Conservation (phyloP, 1,284 basidiomycete species). For the Hemileia vastatrix region DNA sequence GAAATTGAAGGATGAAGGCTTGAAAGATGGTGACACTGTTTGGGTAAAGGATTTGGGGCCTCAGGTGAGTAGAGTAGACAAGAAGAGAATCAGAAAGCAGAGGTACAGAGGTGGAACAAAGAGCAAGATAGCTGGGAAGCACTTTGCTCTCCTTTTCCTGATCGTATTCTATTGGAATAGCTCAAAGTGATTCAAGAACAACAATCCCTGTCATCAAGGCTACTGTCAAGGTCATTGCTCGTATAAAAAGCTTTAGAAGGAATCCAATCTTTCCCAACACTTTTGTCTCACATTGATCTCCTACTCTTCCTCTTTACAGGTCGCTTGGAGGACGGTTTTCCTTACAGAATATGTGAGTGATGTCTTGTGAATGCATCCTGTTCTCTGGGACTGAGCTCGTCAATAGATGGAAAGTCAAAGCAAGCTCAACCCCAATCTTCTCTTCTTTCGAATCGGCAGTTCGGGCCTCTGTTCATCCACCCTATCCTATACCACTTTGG, state of each 20-base stretch:
- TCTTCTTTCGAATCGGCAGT: slow-evolving; percentile 47
- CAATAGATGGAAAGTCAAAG: background rate
- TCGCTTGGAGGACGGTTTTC: slow-evolving; percentile 68
- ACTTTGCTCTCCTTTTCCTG: no score
- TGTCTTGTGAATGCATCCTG: background rate
- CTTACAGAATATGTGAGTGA: slow-evolving; percentile 70
- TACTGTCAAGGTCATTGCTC: no score
- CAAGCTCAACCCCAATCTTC: background rate
- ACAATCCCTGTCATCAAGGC: no score
- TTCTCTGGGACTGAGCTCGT: slow-evolving; percentile 17
- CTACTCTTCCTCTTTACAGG: background rate
- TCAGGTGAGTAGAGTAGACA: slow-evolving; percentile 54
- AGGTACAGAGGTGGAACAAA: no score
- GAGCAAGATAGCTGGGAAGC: no score
- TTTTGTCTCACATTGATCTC: no score
- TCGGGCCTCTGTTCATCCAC: slow-evolving; percentile 82
- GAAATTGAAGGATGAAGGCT: slow-evolving; percentile 53
- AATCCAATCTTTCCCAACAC: no score
- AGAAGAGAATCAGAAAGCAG: no score
- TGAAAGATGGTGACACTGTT: slow-evolving; percentile 56
- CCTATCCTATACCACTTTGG: slow-evolving; percentile 72
- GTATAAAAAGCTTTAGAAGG: no score
- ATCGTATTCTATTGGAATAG: no score
- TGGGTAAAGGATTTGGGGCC: slow-evolving; percentile 76
- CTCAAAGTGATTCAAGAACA: no score